Conservation (phyloP, 306 rosid genomes). For the Casuarina equisetifolia region DNA sequence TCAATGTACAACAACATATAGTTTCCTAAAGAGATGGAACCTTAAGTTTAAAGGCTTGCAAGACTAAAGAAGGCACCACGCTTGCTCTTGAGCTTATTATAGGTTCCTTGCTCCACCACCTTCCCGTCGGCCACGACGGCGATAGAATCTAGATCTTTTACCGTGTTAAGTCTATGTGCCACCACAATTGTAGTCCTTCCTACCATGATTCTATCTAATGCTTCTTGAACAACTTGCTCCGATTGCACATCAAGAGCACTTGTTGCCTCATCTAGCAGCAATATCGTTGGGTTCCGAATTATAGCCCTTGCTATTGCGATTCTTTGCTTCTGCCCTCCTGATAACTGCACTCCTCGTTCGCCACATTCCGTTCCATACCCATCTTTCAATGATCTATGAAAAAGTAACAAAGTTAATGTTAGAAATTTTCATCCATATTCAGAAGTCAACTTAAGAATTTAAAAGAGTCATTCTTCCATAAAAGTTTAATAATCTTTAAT, state of each 20-base stretch:
- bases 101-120: slow-evolving; percentile 82
- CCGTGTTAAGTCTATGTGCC: slow-evolving; percentile 90
- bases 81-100: slow-evolving; percentile 66
- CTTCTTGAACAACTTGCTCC: slow-evolving; percentile 88
- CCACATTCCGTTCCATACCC: slow-evolving; percentile 92
- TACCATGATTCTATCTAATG: slow-evolving; percentile 78
- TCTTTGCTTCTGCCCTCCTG: slow-evolving; percentile 97
- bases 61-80: slow-evolving; percentile 87
- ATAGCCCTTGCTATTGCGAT: slow-evolving; percentile 94
- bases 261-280: slow-evolving; percentile 88
- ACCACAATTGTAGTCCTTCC: slow-evolving; percentile 88
- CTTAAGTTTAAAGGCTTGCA: slow-evolving; percentile 52
- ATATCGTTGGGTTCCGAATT: slow-evolving; percentile 70
- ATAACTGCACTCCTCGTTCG: slow-evolving; percentile 93
- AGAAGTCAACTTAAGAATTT: too few species aligned
- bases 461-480: too few species aligned
- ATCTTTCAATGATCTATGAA: slow-evolving; percentile 69
- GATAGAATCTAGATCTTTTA: slow-evolving; percentile 74
- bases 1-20: background rate
- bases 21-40: background rate
- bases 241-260: slow-evolving; percentile 90
- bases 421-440: too few species aligned
- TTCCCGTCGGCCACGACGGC: slow-evolving; percentile 81
- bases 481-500: too few species aligned
- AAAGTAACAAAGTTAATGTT: background rate